phyloP scores from a whole-genome alignment of 2,329 filamentous ascomycete species.

The Ophiocordyceps unilateralis region DNA sequence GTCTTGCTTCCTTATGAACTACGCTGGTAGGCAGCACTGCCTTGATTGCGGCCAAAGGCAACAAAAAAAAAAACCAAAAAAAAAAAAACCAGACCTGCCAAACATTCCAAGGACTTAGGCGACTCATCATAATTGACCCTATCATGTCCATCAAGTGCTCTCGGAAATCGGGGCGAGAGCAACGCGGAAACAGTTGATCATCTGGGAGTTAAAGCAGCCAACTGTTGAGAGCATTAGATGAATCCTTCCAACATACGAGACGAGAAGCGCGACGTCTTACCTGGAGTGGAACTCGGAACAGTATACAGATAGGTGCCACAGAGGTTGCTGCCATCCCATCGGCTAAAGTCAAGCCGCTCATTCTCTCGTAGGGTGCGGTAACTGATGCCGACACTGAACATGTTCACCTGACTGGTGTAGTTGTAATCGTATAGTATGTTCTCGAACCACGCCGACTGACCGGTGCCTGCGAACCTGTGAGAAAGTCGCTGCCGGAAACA shows the following conservation, averaged over 20 bases:
- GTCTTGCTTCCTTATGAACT: too few relatives aligned
- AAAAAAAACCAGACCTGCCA: too few relatives aligned
- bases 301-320: constrained; percentile 4
- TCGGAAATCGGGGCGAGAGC: not conserved
- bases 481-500: not conserved
- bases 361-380: constrained; percentile 5
- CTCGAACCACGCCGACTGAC: constrained; percentile 5
- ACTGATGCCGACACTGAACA: constrained; percentile 6
- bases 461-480: constrained; percentile 3
- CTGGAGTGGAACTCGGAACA: constrained; percentile 1
- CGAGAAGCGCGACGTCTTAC: constrained; percentile 1
- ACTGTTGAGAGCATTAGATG: not conserved
- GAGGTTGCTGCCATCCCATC: constrained; percentile 3
- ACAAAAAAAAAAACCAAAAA: too few relatives aligned
- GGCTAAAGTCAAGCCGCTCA: constrained; percentile 7
- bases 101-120: too few relatives aligned
- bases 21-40: too few relatives aligned
- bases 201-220: constrained; percentile 5
- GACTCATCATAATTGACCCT: too few relatives aligned
- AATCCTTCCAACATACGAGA: not conserved
- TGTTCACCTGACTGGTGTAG: constrained; percentile 3
- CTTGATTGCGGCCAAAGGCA: too few relatives aligned
- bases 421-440: constrained; percentile 5
- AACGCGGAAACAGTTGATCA: constrained; percentile 3
- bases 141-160: not conserved